Percentiles rank a stretch among this genome's conserved stretches.
These are phyloP conservation scores for Heterobasidion annosum DNA, from an alignment of 1,284 basidiomycete species.

Conservation along the genomic window DNA sequence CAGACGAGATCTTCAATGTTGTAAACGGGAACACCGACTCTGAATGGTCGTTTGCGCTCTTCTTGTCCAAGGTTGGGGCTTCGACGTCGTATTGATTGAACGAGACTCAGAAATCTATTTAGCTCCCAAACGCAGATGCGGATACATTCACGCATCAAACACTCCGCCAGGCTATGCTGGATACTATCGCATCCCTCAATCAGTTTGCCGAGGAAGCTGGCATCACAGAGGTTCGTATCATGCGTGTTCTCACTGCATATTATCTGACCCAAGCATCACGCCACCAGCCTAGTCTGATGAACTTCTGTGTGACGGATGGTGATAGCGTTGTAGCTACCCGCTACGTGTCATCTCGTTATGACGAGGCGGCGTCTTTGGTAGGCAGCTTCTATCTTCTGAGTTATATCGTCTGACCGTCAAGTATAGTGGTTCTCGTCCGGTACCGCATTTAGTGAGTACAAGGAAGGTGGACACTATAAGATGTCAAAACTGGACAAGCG, in stretches of 20 bases:
- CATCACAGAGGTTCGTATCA: conserved; percentile 52
- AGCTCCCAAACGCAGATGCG: conserved; percentile 79
- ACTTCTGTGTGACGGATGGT: conserved; percentile 95
- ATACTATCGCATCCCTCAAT: conserved; percentile 78
- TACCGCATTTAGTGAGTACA: conserved; percentile 88
- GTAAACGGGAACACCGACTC: conserved; percentile 94
- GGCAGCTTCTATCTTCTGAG: not conserved
- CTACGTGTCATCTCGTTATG: conserved; percentile 86
- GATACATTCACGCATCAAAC: conserved; percentile 53
- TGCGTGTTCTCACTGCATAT: not conserved
- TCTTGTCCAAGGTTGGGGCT: conserved; percentile 68
- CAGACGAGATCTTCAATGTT: conserved; percentile 78
- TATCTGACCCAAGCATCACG: not conserved
- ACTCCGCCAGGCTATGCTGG: conserved; percentile 76
- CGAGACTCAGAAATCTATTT: not conserved
- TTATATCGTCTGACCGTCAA: conserved; percentile 4
- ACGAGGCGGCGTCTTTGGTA: conserved; percentile 89
- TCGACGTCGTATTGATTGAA: not conserved
- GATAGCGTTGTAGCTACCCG: conserved; percentile 89
- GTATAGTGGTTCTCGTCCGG: conserved; percentile 90
- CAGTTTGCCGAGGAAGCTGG: conserved; percentile 64
- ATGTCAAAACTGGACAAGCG: conserved; percentile 97
- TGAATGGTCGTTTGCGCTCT: conserved; percentile 92
- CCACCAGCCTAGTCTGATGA: conserved; percentile 80
- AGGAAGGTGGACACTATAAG: conserved; percentile 81